Percentiles rank a stretch among this genome's conserved stretches.
Conservation (phyloP, 257 asterid genomes). For the Buddleja alternifolia region DNA sequence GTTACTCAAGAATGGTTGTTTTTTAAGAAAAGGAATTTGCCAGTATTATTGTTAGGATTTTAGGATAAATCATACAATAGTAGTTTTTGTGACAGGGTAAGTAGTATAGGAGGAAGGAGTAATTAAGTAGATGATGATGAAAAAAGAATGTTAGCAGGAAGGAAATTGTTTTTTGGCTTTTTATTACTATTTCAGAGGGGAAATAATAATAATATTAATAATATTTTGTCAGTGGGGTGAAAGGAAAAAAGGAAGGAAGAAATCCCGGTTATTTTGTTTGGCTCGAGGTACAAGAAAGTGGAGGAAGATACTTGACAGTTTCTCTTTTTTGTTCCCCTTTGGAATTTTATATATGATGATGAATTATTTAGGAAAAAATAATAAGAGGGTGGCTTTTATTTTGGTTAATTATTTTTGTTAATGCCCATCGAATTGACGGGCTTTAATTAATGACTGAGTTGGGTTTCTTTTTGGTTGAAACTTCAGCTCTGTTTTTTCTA, state of each 20-base stretch:
- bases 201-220: neutral
- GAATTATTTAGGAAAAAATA: constrained; percentile 23
- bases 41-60: constrained; percentile 3
- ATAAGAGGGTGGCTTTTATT: neutral
- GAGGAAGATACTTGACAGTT: constrained; percentile 41
- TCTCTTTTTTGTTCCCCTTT: constrained; percentile 26
- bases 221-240: constrained; percentile 1
- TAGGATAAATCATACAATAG: constrained; percentile 22
- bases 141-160: constrained; percentile 32
- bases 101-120: constrained; percentile 25
- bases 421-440: constrained; percentile 29
- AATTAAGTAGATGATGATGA: constrained; percentile 37
- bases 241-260: neutral
- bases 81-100: constrained; percentile 20
- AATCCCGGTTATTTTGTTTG: constrained; percentile 30
- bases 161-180: constrained; percentile 4
- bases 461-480: constrained; percentile 51
- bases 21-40: neutral
- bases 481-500: constrained; percentile 31
- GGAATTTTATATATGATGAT: constrained; percentile 17
- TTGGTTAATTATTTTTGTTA: neutral
- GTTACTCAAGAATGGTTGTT: neutral
- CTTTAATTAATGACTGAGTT: constrained; percentile 26
- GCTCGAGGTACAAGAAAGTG: constrained; percentile 41
- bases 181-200: constrained; percentile 12